A percentile compares a stretch with the other conserved stretches of the same genome.
phyloP scores from a whole-genome alignment of 2,329 filamentous ascomycete genomes.

The Dactylellina sp. region DNA sequence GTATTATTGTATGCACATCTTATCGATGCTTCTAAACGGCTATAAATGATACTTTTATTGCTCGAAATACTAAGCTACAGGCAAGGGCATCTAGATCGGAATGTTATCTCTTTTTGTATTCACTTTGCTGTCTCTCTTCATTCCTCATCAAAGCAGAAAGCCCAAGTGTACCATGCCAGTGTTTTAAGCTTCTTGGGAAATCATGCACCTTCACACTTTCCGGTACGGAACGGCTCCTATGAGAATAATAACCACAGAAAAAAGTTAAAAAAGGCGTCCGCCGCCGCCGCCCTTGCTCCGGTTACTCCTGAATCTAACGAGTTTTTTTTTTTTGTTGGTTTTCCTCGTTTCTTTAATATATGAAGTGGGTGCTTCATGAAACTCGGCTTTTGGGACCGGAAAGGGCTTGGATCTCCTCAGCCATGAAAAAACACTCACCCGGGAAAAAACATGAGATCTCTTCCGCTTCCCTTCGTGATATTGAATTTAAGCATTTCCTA shows the following conservation, averaged over 20 bases:
- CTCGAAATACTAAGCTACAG: background rate
- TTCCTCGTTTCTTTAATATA: background rate
- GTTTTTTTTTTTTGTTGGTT: constrained; percentile 1
- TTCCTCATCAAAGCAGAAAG: no score
- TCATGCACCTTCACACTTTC: constrained; percentile 1
- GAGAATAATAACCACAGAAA: constrained; percentile 5
- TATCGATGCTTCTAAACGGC: constrained; percentile 1
- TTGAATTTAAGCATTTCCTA: background rate
- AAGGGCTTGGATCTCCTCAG: constrained; percentile 9
- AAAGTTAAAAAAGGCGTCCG: constrained; percentile 3
- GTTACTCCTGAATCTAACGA: constrained; percentile 22
- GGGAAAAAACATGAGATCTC: no score
- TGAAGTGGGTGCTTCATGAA: constrained; percentile 3
- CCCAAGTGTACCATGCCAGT: no score
- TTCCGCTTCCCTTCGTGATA: constrained; percentile 17
- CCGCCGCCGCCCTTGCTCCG: background rate
- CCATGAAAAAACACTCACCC: no score
- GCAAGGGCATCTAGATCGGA: constrained; percentile 23
- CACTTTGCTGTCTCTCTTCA: background rate
- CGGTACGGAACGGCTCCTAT: no score
- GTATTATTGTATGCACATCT: background rate
- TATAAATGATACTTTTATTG: background rate
- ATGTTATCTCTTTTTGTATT: constrained; percentile 10
- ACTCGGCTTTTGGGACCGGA: background rate
- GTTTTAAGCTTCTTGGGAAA: no score